Base-by-base conservation (phyloP, 306 rosid species). In the Ammopiptanthus mongolicus region DNA sequence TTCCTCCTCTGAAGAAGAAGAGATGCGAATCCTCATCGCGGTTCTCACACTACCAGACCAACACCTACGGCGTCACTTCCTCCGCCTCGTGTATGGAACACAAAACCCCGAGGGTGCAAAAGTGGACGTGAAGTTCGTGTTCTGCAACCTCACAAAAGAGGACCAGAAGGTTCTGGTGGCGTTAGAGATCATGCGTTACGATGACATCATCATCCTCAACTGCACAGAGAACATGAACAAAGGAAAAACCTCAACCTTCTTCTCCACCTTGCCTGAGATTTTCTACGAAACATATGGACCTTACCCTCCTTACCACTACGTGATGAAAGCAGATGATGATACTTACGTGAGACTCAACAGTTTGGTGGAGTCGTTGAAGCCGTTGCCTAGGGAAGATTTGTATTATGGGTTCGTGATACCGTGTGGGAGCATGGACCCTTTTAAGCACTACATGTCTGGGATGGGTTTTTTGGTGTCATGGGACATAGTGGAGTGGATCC, bases 171-270 rank as follows among this genome's bases (percentile, higher is more conserved):
- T 87, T 0, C 76, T 88, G 0, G 91, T 95, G 0, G 88, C 97
- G 0, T 7, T 95, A 8, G 99, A 95, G 44, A 95, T 95, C 71
- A 90, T 91, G 99, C 86, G 88, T 0, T 83, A 87, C 80, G 84
- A 92, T 63, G 99, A 92, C 69, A 90, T 95, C 67, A 84, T 95
- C 2, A 90, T 95, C 83, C 96, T 95, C 28, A 70, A 95, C 71
- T 95, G 99, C 88, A 78, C 85, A 0, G 99, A 95, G 53, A 95
- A 95, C 69, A 95, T 95, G 99, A 90, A 95, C 90, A 87, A 87
- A 11, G 99, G 99, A 0, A 95, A 95, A 69, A 95, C 99, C 14
- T 84, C 88, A 14, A 82, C 96, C 3, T 91, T 83, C 87, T 95
- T 92, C 85, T 86, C 90, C 8, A 88, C 88, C 65, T 59, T 92